Base-by-base conservation (phyloP, 208 protist genomes). In the Leishmania amazonensis region DNA sequence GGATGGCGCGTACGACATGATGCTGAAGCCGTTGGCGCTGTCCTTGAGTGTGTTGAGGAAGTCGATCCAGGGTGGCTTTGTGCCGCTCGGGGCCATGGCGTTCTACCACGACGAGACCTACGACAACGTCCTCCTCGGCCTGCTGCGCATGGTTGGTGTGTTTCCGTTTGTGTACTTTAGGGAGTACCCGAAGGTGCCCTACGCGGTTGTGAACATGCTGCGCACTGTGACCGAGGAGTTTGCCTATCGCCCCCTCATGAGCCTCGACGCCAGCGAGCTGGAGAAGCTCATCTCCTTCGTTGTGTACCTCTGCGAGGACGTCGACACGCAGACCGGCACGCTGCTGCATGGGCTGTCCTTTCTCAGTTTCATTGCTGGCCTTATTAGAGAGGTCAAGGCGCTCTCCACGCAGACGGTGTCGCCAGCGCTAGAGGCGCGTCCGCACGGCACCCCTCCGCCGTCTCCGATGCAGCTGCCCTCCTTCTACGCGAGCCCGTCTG, bases 101-200 rank as follows among this genome's bases (percentile, higher is more conserved):
- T 94, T 89, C 83, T 97, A 97, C 86, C 83, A 87, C 77, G 94
- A 97, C 74, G 87, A 94, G n/a, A 91, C 89, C 2, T 97, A 94
- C 87, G 94, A 97, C 81, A 88, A 84, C 83, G 90, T 87, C 31
- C 77, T 94, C 65, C 83, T 94, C 65, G 87, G 88, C 3, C 81
- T 95, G 40, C 76, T 97, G 47, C 84, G 89, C 40, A 96, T 95
- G 89, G 67, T 96, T 24, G 78, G 85, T 28, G 80, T 93, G 76
- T 88, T 97, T 54, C 88, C 85, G 24, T 81, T 79, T 60, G 76
- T 85, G 54, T 83, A 95, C 31, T 95, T 94, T 78, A 92, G 89
- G 83, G 88, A 95, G 77, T 91, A 96, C 85, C 67, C 82, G 7
- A 94, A 95, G 83, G 91, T 89, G 51, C 85, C 90, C 28, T 53